Conservation (phyloP, 768 basidiomycete genomes). For the Termitomyces sp. region DNA sequence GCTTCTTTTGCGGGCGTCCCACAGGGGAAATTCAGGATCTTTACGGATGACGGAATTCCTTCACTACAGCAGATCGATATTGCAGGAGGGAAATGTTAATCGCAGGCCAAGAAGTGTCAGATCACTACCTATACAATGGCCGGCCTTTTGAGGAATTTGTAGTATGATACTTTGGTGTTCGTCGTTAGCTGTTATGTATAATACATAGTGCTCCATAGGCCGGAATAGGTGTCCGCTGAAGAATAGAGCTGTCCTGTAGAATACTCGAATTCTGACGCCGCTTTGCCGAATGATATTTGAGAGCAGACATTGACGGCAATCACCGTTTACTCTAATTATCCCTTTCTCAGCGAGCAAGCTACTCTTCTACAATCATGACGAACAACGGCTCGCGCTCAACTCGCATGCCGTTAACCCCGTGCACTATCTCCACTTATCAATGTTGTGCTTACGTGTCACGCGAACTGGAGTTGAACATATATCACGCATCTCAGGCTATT, state of each 20-base stretch:
- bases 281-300: no score
- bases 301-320: not conserved
- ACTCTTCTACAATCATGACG: not conserved
- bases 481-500: not conserved
- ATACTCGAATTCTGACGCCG: no score
- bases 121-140: not conserved
- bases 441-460: not conserved
- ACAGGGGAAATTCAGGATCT: not conserved
- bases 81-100: not conserved
- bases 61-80: not conserved
- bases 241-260: no score
- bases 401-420: not conserved
- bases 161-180: not conserved
- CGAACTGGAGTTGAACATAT: not conserved
- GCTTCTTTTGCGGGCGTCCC: conserved; percentile 5
- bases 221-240: not conserved
- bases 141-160: not conserved
- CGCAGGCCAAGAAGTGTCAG: no score
- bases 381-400: not conserved
- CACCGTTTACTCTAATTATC: not conserved
- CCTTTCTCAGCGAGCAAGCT: not conserved
- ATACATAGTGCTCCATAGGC: not conserved
- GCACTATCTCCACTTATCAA: not conserved
- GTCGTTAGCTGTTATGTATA: not conserved
- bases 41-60: not conserved